Base-by-base conservation (phyloP, 768 basidiomycete genomes). In the Dacryopinax spathularia region DNA sequence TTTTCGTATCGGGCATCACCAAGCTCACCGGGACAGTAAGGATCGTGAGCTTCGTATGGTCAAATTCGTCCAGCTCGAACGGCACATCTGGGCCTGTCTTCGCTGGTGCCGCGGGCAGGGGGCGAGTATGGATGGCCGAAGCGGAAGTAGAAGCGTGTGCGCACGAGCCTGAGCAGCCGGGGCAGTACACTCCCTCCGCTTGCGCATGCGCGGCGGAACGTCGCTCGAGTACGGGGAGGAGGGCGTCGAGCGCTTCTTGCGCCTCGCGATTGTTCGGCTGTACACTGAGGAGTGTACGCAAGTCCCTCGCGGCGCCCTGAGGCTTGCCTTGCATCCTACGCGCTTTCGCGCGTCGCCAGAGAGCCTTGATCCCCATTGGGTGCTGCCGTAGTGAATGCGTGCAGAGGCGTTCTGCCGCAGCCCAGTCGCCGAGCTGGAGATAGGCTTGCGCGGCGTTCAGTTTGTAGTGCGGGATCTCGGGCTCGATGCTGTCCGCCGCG, bases 391-490 rank as follows among this genome's bases (percentile, higher is more conserved):
- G 74, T 0, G 86, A 85, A 64, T 78, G 75, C 1, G 84, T 82
- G 67, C 87, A 89, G 1, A 86, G 87, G 22, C 78, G 75, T 69
- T 89, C 87, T 1, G 87, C 87, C 69, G 82, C 82, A 48, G 84
- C 82, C 82, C 84, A 88, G 64, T 87, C 88, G 68, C 34, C 76
- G 56, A 88, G 73, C 69, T 89, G 89, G 34, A 89, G 72, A 70
- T 88, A 78, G 0, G 87, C 87, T 1, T 86, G 86, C 2, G 87
- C 87, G 27, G 88, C 78, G 68, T 89, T 89, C 34, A 88, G 80
- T 69, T 87, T 84, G 68, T 89, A 89, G 68, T 86, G 82, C 0
- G 87, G 85, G 65, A 88, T 72, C 70, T 88, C 87, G 1, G 86
- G 81, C 68, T 88, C 87, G 41, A 85, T 84, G 5, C 76, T 68